phyloP scores from a whole-genome alignment of 2,329 filamentous ascomycete genomes.

The Fusarium nisikadoi region DNA sequence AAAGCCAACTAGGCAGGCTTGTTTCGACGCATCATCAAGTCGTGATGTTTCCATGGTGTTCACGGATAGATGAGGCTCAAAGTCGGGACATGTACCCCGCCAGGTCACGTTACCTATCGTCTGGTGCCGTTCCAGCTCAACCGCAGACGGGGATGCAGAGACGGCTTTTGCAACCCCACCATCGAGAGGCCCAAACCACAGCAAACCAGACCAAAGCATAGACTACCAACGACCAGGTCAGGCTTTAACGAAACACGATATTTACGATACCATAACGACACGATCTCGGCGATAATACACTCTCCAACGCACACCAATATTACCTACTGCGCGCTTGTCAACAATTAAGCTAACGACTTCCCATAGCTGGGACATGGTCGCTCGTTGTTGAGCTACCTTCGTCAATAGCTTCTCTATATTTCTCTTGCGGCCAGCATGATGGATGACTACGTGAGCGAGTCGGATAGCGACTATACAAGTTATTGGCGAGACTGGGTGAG shows the following conservation, averaged over 20 bases:
- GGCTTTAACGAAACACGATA: conserved; percentile 24
- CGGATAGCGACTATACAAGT: conserved; percentile 98
- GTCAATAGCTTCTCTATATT: conserved; percentile 24
- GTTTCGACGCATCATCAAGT: neutral
- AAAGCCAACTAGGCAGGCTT: neutral
- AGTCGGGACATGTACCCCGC: conserved; percentile 21
- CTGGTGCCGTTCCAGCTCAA: conserved; percentile 4
- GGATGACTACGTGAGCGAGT: conserved; percentile 98
- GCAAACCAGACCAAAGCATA: conserved; percentile 6
- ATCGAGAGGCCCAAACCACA: conserved; percentile 24
- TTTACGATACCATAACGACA: conserved; percentile 21
- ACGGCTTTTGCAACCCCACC: conserved; percentile 38
- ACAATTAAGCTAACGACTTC: neutral
- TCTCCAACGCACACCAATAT: conserved; percentile 6
- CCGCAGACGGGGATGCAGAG: conserved; percentile 12
- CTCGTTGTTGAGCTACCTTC: conserved; percentile 41
- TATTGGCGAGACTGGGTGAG: conserved; percentile 99
- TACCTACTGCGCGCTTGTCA: conserved; percentile 18
- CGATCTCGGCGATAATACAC: conserved; percentile 4
- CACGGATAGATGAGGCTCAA: neutral
- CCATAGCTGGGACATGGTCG: conserved; percentile 43
- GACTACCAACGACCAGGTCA: conserved; percentile 14
- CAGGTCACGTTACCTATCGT: conserved; percentile 41
- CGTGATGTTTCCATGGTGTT: conserved; percentile 13
- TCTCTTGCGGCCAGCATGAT: conserved; percentile 61